Percentiles rank a stretch among this genome's conserved stretches.
Conservation (phyloP, 2,329 filamentous ascomycete genomes). For the Penicillium polonicum region DNA sequence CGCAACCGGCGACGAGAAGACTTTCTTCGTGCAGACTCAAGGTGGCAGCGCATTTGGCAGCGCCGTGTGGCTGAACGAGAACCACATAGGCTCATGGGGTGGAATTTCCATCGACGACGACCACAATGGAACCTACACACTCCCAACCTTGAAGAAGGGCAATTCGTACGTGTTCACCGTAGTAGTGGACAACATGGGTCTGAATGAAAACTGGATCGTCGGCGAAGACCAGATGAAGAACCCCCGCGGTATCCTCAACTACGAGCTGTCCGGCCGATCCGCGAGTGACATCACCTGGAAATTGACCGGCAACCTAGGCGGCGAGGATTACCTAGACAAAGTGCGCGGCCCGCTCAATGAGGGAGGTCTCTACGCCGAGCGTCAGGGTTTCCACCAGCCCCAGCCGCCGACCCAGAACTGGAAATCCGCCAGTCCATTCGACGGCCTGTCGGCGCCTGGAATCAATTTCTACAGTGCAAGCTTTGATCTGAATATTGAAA, state of each 20-base stretch:
- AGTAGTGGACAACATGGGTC: conserved; percentile 70
- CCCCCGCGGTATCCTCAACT: conserved; percentile 56
- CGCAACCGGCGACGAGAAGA: conserved; percentile 59
- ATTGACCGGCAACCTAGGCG: conserved; percentile 59
- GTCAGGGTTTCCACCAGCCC: conserved; percentile 57
- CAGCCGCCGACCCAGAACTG: conserved; percentile 41
- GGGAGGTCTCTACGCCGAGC: conserved; percentile 56
- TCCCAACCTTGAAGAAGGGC: conserved; percentile 55
- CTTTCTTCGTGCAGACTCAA: conserved; percentile 59
- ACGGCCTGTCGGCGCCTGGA: conserved; percentile 48
- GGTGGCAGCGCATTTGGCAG: conserved; percentile 68
- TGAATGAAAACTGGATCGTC: conserved; percentile 64
- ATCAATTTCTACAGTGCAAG: conserved; percentile 54
- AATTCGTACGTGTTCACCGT: conserved; percentile 64
- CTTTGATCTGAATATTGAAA: conserved; percentile 52
- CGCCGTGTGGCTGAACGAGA: conserved; percentile 64
- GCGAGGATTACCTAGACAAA: conserved; percentile 54
- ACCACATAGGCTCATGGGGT: conserved; percentile 63
- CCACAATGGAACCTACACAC: conserved; percentile 56
- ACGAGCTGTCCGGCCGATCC: conserved; percentile 41
- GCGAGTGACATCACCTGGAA: conserved; percentile 51
- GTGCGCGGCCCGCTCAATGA: conserved; percentile 58
- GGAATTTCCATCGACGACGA: conserved; percentile 54
- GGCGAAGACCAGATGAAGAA: conserved; percentile 59
- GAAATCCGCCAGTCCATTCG: conserved; percentile 36